Evolutionary conservation across 208 protist species (phyloP).

Genomic region (Trypanosoma platydactyli): DNA sequence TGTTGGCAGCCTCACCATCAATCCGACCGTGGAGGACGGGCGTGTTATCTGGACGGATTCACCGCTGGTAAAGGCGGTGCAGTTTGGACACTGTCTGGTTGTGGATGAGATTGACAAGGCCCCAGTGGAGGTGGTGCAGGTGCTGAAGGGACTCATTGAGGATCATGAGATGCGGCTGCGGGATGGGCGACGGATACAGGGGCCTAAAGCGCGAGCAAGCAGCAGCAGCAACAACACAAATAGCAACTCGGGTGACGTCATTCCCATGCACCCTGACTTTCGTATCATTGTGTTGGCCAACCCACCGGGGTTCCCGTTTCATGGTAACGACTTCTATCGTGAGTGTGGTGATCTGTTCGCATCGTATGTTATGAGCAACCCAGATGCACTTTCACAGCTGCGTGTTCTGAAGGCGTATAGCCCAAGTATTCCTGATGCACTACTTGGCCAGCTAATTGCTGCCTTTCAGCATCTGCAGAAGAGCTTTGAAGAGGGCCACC

Average conservation of each 20-base stretch:
- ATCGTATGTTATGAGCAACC: constrained; percentile 92
- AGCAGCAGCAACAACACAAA: constrained; percentile 7
- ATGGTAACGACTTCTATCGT: constrained; percentile 95
- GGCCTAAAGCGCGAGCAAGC: constrained; percentile 25
- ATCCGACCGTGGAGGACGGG: constrained; percentile 86
- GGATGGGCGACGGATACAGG: constrained; percentile 73
- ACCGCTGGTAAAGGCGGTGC: constrained; percentile 92
- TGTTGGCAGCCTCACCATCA: constrained; percentile 90
- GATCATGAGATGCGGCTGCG: constrained; percentile 84
- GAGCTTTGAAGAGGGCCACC: constrained; percentile 80
- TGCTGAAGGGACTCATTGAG: constrained; percentile 88
- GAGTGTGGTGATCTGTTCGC: constrained; percentile 92
- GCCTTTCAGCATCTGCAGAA: constrained; percentile 79
- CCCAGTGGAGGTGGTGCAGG: constrained; percentile 90
- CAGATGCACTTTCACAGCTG: constrained; percentile 83
- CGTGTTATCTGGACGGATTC: constrained; percentile 91
- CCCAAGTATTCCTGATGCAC: constrained; percentile 51
- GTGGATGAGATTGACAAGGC: constrained; percentile 97
- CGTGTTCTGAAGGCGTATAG: constrained; percentile 68
- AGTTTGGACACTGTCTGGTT: constrained; percentile 91
- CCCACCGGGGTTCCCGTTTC: constrained; percentile 93
- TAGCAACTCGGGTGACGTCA: constrained; percentile 13
- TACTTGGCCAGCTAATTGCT: constrained; percentile 60
- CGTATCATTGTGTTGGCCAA: constrained; percentile 89
- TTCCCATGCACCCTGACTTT: constrained; percentile 79